Base-by-base conservation (phyloP, 1,284 basidiomycete species). In the Ganoderma lingzhi region DNA sequence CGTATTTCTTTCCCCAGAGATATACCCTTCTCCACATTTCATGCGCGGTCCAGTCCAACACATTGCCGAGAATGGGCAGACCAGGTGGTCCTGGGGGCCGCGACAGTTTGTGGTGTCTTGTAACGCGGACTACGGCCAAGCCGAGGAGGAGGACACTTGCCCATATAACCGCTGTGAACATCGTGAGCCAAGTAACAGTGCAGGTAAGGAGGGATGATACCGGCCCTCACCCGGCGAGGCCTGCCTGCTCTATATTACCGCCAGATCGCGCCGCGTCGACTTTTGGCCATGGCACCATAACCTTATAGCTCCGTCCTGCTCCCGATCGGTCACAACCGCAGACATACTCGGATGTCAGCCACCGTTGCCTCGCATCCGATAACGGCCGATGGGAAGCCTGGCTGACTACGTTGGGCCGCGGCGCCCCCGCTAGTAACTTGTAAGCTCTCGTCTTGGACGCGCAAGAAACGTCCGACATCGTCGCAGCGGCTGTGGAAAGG, bases 41-140 rank as follows among this genome's bases (percentile, higher is more conserved):
- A n/a, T 67, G 62, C 3, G 55, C 14, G 15, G 51, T 60, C 64
- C 64, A 19, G 37, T 70, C 65, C 17, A 70, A 12, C 28, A 67
- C 14, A 42, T 70, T 64, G 17, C 62, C 69, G 35, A 70, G 23
- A 15, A 70, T n/a, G 10, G 69, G 69, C 37, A 66, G n/a, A 41
- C 59, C 55, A 37, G 37, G 44, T 51, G 69, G 71, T 6, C 67
- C 64, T n/a, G 69, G 65, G 6, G 69, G 69, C 17, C 62, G 53
- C 35, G 56, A 59, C 32, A 59, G 35, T 2, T 59, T 59, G 56
- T 32, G 19, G 19, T 59, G 56, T 10, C 56, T 35, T 17, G 32
- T 9, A 39, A 12, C 56, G 39, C n/a, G 35, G n/a, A 59, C 35
- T 32, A 17, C 37, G 14, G 19, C n/a, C 19, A 59, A 19, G 6